Percentiles rank a stretch among this genome's conserved stretches.
These are phyloP conservation scores for Otatea glauca DNA, from an alignment of 176 grass and related monocot genomes.

Conservation along the genomic window DNA sequence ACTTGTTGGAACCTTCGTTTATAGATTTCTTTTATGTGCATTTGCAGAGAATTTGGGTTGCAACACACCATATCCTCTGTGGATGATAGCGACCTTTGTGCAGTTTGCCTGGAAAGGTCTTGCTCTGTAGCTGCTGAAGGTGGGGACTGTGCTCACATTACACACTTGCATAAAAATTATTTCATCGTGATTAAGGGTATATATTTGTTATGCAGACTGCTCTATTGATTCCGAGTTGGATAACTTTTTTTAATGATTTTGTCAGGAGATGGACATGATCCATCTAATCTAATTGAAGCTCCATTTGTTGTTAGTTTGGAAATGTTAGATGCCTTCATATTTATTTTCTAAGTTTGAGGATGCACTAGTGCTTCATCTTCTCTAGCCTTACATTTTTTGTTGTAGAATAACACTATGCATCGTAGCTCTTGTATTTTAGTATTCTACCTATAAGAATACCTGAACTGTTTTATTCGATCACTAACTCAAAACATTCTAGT, in stretches of 20 bases:
- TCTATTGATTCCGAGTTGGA: neutral
- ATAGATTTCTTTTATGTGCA: conserved; percentile 22
- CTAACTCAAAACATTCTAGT: conserved; percentile 18
- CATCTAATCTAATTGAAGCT: conserved; percentile 22
- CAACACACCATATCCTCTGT: conserved; percentile 51
- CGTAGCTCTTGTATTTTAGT: conserved; percentile 9
- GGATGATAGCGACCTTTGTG: conserved; percentile 82
- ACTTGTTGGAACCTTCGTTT: neutral
- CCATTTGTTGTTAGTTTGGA: neutral
- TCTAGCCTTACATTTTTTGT: conserved; percentile 2
- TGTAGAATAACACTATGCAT: conserved; percentile 7
- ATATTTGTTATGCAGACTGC: neutral
- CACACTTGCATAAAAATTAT: conserved; percentile 39
- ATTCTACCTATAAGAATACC: neutral
- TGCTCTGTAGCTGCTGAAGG: conserved; percentile 93
- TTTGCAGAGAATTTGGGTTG: conserved; percentile 85
- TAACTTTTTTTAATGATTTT: conserved; percentile 19
- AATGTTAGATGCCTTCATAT: conserved; percentile 1
- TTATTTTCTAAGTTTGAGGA: neutral
- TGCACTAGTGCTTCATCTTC: conserved; percentile 11
- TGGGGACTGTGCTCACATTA: conserved; percentile 34
- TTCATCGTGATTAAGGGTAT: neutral
- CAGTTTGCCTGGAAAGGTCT: conserved; percentile 87
- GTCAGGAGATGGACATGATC: neutral
- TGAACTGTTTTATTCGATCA: neutral